These are phyloP conservation scores for Whalleya microplaca DNA, from an alignment of 2,329 filamentous ascomycete species.

Conservation along the genomic window DNA sequence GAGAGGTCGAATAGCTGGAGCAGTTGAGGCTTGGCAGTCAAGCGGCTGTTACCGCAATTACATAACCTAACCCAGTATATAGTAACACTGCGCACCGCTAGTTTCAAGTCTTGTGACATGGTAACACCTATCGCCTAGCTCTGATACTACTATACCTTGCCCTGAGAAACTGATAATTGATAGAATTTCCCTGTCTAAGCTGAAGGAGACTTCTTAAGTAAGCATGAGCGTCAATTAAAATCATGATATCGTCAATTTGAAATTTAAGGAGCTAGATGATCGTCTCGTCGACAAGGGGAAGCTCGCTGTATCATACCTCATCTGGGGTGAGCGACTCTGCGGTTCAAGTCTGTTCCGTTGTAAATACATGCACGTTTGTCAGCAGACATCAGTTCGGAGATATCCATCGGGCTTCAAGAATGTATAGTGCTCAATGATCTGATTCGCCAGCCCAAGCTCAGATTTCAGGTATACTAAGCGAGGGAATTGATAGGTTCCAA, in stretches of 20 bases:
- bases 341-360: background rate
- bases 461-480: background rate
- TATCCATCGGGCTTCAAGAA: background rate
- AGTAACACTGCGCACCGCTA: too few relatives aligned
- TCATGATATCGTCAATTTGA: background rate
- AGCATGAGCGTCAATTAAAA: too few relatives aligned
- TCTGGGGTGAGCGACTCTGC: slow-evolving; percentile 11
- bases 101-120: background rate
- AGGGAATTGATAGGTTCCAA: background rate
- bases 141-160: background rate
- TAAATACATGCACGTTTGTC: background rate
- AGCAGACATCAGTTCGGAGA: background rate
- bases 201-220: background rate
- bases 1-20: background rate
- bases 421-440: too few relatives aligned
- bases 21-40: background rate
- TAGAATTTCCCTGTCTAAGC: too few relatives aligned
- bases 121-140: background rate
- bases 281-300: slow-evolving; percentile 7
- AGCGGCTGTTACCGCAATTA: background rate
- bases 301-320: slow-evolving; percentile 20
- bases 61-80: background rate
- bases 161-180: background rate
- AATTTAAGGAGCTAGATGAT: slow-evolving; percentile 2
- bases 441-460: too few relatives aligned